Conservation (phyloP, 2,329 filamentous ascomycete species). For the Penicillium sp. region DNA sequence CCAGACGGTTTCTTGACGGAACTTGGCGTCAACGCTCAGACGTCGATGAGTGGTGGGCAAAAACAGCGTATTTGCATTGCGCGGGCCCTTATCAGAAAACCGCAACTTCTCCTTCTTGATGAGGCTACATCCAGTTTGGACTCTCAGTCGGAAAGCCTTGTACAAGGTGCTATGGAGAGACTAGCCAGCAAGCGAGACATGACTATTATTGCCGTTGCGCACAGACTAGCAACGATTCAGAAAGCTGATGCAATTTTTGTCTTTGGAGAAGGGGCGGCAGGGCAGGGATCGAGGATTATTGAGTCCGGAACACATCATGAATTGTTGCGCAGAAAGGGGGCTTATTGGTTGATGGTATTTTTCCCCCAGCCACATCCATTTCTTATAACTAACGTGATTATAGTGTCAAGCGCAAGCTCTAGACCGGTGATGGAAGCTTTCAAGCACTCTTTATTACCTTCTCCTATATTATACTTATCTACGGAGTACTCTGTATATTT, state of each 20-base stretch:
- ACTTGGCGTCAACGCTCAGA: conserved; percentile 49
- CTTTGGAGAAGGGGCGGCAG: conserved; percentile 58
- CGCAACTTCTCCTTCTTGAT: conserved; percentile 55
- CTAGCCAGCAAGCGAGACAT: conserved; percentile 53
- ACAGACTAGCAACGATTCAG: conserved; percentile 4
- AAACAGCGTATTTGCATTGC: conserved; percentile 57
- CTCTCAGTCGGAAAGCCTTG: conserved; percentile 63
- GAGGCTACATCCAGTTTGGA: conserved; percentile 62
- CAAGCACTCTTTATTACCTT: not conserved
- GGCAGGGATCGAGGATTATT: conserved; percentile 46
- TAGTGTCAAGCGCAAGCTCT: conserved; percentile 7
- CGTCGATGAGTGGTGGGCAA: conserved; percentile 54
- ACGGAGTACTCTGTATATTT: not conserved
- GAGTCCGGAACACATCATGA: conserved; percentile 37
- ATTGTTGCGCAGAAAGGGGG: not conserved
- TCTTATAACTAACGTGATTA: not conserved
- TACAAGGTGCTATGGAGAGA: conserved; percentile 67
- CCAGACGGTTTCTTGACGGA: conserved; percentile 52
- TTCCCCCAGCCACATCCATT: not conserved
- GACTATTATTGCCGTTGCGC: conserved; percentile 63
- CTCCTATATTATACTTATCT: not conserved
- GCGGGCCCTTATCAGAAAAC: conserved; percentile 53
- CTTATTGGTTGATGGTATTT: conserved; percentile 6
- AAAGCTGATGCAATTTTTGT: conserved; percentile 43
- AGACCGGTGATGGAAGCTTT: not conserved